Evolutionary conservation across 192 early-diverging fungal species (phyloP), one percentile per base, ranked within the genome.

Genomic region (Coemansia sp.): DNA sequence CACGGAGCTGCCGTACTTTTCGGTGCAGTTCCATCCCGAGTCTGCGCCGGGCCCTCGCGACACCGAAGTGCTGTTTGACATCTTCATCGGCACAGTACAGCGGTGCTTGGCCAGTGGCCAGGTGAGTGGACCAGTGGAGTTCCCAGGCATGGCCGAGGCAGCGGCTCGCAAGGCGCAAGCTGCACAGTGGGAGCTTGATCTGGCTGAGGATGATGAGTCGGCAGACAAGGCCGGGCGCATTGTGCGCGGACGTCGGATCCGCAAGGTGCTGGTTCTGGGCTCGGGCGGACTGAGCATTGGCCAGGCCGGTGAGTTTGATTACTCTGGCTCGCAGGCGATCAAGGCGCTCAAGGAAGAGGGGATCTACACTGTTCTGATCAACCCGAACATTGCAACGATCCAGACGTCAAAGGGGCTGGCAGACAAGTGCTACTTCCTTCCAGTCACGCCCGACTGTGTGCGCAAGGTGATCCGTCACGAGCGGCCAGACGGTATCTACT

Each of bases 21-120:
- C 90, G 60, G 97, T 99, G 6, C 97, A 99, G 83, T 99, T 99
- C 86, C 97, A 99, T 83, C 97, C 97, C 18, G 97, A 99, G 81
- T 91, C 92, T 9, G 89, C 88, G 20, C 92, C 97, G 9, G 97
- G 97, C 46, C 97, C 97, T 24, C 89, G 92, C 72, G 97, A 99
- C 68, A 97, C 97, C 20, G 97, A 99, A 73, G 93, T 89, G 66
- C 82, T 99, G 48, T 99, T 99, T 68, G 97, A 99, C 71, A 86
- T 93, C 34, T 99, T 98, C 64, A 92, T 99, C 68, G 76, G 79
- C 23, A 83, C 86, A 36, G 82, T 93, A 51, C 79, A 85, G 64
- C 84, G 90, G 58, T 94, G 89, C 58, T 67, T 79, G 44, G 74
- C 82, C 28, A 56, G 81, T 14, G 89, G 86, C 50, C 86, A 89